Evolutionary conservation across 2,329 filamentous ascomycete genomes (phyloP), one percentile per base, ranked within the genome.

Genomic region (Neofusicoccum sp.): DNA sequence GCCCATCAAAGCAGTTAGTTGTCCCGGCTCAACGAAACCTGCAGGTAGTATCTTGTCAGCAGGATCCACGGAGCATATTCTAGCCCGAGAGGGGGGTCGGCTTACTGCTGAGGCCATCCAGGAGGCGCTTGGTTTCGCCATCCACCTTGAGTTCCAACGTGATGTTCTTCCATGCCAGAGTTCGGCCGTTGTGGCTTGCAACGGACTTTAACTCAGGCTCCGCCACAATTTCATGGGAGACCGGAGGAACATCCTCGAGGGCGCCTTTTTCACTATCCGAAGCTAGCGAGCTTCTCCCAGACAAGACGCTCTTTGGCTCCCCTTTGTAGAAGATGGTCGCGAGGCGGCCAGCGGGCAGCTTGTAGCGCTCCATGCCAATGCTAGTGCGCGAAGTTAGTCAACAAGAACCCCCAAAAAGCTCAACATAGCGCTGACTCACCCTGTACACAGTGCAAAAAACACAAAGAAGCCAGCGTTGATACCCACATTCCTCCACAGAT

Each of bases 1-100:
- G 41, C 90, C 90, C 89, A 93, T 92, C 1, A 95, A 78, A 2
- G 90, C 89, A 3, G 89, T 92, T 8, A 93, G 80, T 66, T 88
- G 84, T 36, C 90, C 90, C 1, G 90, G 90, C 63, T 87, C 86
- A 54, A 92, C 89, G 66, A 87, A 93, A 3, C 49, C 49, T 41
- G 11, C 1, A 16, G 1, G 3, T 6, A 11, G 8, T 20, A 20
- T 20, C 20, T 20, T 54, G 49, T 54, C 34, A 54, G 49, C 26
- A 24, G 7, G 11, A 14, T 12, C 4, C 8, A n/a, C 4, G 3
- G 16, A 51, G 44, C 12, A 1, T 16, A 12, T 16, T 24, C 1
- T 20, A 20, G 20, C 20, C 20, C 20, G 20, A 2, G 20, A 20
- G 20, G 20, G 20, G 20, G 1, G 20, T n/a, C 14, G 34, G 36